phyloP scores from a whole-genome alignment of 2,329 filamentous ascomycete genomes.

The Biscogniauxia sp. region DNA sequence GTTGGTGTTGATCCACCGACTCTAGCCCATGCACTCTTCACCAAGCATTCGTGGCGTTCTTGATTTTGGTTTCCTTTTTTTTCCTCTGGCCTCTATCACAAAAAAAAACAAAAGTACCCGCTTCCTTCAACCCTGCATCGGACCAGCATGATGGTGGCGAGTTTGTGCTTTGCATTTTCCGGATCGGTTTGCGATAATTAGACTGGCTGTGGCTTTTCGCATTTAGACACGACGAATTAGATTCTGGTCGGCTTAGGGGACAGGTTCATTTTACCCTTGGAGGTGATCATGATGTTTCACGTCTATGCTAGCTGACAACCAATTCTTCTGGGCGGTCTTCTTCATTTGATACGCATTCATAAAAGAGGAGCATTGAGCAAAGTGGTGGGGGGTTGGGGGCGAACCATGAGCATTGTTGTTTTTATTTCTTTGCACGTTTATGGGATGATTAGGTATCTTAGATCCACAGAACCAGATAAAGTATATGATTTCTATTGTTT shows the following conservation, averaged over 20 bases:
- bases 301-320: slow-evolving; percentile 24
- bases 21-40: slow-evolving; percentile 14
- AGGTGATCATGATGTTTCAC: slow-evolving; percentile 30
- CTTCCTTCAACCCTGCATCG: slow-evolving; percentile 30
- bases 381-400: slow-evolving; percentile 21
- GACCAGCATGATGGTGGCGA: slow-evolving; percentile 33
- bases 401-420: slow-evolving; percentile 21
- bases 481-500: slow-evolving; percentile 18
- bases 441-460: slow-evolving; percentile 19
- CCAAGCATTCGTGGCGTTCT: slow-evolving; percentile 31
- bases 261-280: slow-evolving; percentile 23
- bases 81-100: slow-evolving; percentile 5
- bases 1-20: slow-evolving; percentile 9
- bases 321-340: slow-evolving; percentile 20
- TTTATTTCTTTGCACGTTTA: slow-evolving; percentile 16
- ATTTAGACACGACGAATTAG: slow-evolving; percentile 36
- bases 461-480: slow-evolving; percentile 22
- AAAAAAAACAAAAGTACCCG: slow-evolving; percentile 26
- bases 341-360: slow-evolving; percentile 27
- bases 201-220: slow-evolving; percentile 33
- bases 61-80: slow-evolving; percentile 27
- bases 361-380: slow-evolving; percentile 26
- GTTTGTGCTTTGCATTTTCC: slow-evolving; percentile 36
- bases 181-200: slow-evolving; percentile 33
- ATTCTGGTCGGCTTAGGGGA: slow-evolving; percentile 22